A percentile compares a stretch with the other conserved stretches of the same genome.
Conservation (phyloP, 1,284 basidiomycete genomes). For the Gomphus bonarii region DNA sequence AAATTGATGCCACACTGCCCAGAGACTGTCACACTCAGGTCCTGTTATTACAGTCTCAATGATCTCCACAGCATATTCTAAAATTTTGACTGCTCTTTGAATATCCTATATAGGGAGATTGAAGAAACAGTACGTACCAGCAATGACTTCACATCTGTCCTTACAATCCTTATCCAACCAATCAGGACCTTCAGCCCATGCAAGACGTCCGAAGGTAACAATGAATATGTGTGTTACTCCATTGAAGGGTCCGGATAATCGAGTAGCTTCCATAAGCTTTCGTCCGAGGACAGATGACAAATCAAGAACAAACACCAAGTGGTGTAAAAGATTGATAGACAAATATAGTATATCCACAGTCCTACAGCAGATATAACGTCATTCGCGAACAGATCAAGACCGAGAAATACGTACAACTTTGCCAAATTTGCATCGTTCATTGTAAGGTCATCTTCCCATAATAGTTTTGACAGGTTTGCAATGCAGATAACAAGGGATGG, state of each 20-base stretch:
- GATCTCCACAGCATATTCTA: constrained; percentile 59
- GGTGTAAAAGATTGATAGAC: constrained; percentile 46
- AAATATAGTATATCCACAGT: constrained; percentile 39
- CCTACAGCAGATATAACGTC: constrained; percentile 18
- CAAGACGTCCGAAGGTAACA: constrained; percentile 63
- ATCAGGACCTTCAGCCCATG: constrained; percentile 58
- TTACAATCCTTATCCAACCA: constrained; percentile 41
- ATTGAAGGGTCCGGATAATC: constrained; percentile 38
- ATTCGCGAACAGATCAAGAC: background rate
- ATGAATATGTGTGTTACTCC: constrained; percentile 70
- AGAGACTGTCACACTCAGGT: constrained; percentile 62
- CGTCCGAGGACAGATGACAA: constrained; percentile 39
- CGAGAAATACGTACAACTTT: constrained; percentile 28
- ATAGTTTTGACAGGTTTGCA: constrained; percentile 35
- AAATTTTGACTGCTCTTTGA: background rate
- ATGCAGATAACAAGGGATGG: constrained; percentile 52
- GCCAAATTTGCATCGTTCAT: constrained; percentile 26
- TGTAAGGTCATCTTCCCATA: constrained; percentile 55
- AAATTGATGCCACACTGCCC: constrained; percentile 49
- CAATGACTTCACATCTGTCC: constrained; percentile 35
- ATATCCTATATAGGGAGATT: background rate
- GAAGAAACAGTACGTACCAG: constrained; percentile 32
- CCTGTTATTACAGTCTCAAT: constrained; percentile 68
- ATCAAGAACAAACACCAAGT: constrained; percentile 40
- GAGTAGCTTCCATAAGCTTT: constrained; percentile 40